These are phyloP conservation scores for Nymphaea colorata DNA, from an alignment of 164 flowering plant genomes.

Conservation along the genomic window DNA sequence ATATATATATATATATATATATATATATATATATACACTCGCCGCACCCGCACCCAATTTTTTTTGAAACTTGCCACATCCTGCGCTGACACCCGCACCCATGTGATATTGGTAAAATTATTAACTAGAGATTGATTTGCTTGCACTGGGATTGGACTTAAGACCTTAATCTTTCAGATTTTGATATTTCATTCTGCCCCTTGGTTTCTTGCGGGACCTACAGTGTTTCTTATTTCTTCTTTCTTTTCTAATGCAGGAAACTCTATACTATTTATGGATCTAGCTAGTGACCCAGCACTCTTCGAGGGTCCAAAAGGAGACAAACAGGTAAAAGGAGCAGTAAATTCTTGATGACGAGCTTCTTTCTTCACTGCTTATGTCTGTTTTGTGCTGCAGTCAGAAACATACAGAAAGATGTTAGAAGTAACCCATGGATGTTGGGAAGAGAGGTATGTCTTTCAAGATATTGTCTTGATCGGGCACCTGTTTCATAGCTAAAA, in stretches of 20 bases:
- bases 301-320: slow-evolving; percentile 94
- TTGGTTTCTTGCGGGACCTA: too few species aligned
- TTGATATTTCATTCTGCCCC: too few species aligned
- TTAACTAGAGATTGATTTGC: too few species aligned
- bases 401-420: slow-evolving; percentile 89
- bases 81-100: too few species aligned
- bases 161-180: too few species aligned
- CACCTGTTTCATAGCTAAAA: too few species aligned
- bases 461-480: background rate
- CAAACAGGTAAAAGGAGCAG: slow-evolving; percentile 49
- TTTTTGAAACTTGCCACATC: too few species aligned
- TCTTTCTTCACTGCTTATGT: background rate
- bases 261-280: slow-evolving; percentile 68
- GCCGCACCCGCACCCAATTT: too few species aligned
- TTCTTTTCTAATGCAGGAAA: slow-evolving; percentile 39
- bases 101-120: too few species aligned
- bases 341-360: background rate
- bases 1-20: too few species aligned
- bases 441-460: slow-evolving; percentile 69
- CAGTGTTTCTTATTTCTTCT: background rate
- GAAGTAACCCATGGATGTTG: slow-evolving; percentile 78
- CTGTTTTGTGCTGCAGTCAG: slow-evolving; percentile 35
- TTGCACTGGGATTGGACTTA: too few species aligned
- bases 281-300: slow-evolving; percentile 71
- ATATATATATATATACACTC: too few species aligned